These are phyloP conservation scores for Ceratopteris richardii DNA, from an alignment of 75 land plant genomes.

Conservation along the genomic window DNA sequence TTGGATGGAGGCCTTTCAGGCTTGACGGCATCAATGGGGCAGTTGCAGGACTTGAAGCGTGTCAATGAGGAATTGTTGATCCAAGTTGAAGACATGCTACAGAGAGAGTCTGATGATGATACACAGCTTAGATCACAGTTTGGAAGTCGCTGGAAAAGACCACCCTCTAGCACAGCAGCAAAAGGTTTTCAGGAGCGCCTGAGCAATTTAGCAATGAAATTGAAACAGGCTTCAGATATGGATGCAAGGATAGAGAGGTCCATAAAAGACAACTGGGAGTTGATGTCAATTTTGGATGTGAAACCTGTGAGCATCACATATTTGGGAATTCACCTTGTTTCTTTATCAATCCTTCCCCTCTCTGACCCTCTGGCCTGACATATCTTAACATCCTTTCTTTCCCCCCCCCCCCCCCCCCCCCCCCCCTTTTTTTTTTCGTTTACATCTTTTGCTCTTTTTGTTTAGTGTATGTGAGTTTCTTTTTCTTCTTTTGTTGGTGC, in stretches of 20 bases:
- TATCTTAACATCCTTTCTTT: too few relatives aligned
- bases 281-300: constrained; percentile 78
- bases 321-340: too few relatives aligned
- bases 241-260: constrained; percentile 89
- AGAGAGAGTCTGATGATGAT: constrained; percentile 89
- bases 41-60: constrained; percentile 81
- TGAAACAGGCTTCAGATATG: constrained; percentile 94
- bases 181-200: constrained; percentile 84
- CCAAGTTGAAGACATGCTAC: constrained; percentile 88
- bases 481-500: too few relatives aligned
- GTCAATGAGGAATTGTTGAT: constrained; percentile 93
- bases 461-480: too few relatives aligned
- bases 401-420: too few relatives aligned
- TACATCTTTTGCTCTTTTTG: too few relatives aligned
- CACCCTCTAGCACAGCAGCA: constrained; percentile 83
- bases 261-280: constrained; percentile 56
- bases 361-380: too few relatives aligned
- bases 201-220: constrained; percentile 83
- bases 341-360: too few relatives aligned
- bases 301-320: constrained; percentile 49
- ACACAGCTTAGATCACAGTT: constrained; percentile 84
- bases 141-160: constrained; percentile 94
- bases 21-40: constrained; percentile 72
- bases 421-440: too few relatives aligned
- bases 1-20: constrained; percentile 84